Evolutionary conservation across 805 yeast species (phyloP), one percentile per base, ranked within the genome.

Genomic region (Cyberlindnera xylosilytica): DNA sequence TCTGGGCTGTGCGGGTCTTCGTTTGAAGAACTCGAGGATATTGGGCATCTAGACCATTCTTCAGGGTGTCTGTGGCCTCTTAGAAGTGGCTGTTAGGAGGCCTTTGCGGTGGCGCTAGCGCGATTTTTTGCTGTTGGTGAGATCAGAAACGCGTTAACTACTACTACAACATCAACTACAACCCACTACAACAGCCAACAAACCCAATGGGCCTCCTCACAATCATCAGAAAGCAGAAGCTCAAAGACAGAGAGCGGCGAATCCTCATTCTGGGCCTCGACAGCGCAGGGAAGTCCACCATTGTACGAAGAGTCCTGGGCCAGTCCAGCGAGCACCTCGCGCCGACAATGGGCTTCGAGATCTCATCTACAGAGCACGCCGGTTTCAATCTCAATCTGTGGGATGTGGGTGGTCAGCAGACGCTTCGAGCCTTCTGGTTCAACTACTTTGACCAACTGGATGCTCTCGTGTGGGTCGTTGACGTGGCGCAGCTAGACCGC

Each of bases 351-450:
- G 98, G 98, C 13, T 91, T 90, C 63, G 83, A 79, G 53, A 91
- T 90, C 49, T 73, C 77, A 37, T 78, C 90, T 1, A 54, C 85
- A 1, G 54, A 60, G 1, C 63, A 68, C 48, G 47, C 61, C 2
- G 72, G 66, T 3, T 38, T 47, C 33, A 50, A 47, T 29, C 57
- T 84, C 39, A 81, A 81, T 49, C 59, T 83, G 23, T 84, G 95
- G 98, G 96, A 87, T 57, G 80, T 90, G 11, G 98, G 98, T 5
- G 98, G 98, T 2, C 98, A 90, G 61, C 65, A 73, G 34, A 75
- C 91, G 1, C 68, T 90, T 32, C 67, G 98, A 36, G 81, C 90
- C 15, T 89, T 89, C 70, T 90, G 98, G 98, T 80, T 86, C 54
- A 91, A 90, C 64, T 90, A 91, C 62, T 52, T 53, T 31, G 97